Conservation (phyloP, 139 green algal genomes). For the Coccomyxa sp. region DNA sequence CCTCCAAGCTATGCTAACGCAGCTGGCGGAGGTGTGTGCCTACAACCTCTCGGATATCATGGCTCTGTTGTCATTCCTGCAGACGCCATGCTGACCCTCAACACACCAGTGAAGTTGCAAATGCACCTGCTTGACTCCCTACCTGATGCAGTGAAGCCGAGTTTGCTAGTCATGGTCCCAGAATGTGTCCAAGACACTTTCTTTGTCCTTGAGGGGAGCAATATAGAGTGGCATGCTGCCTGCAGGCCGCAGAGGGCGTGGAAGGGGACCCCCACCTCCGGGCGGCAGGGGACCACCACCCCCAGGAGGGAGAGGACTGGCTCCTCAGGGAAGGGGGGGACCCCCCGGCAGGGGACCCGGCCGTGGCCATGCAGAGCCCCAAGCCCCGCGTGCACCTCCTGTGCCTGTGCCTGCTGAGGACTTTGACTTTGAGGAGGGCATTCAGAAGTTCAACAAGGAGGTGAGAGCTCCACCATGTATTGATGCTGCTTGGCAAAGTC, state of each 20-base stretch:
- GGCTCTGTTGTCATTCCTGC: background rate
- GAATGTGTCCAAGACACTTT: background rate
- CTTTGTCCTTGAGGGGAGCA: background rate
- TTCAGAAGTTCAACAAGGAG: conserved; percentile 85
- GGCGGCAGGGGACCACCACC: background rate
- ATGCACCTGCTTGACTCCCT: background rate
- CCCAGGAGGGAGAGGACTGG: background rate
- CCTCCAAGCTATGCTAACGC: background rate
- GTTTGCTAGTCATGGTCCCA: too few species aligned
- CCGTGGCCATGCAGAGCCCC: background rate
- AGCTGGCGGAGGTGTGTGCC: background rate
- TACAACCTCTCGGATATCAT: background rate
- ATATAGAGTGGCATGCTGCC: background rate
- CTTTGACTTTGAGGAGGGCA: conserved; percentile 82
- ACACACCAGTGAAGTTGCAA: background rate
- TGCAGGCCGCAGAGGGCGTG: too few species aligned
- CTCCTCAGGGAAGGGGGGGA: background rate
- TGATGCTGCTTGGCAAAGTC: background rate
- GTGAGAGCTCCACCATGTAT: background rate
- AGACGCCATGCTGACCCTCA: background rate
- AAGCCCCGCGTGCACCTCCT: conserved; percentile 2
- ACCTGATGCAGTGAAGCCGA: too few species aligned
- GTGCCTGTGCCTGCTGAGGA: conserved; percentile 56
- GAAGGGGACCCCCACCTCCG: background rate
- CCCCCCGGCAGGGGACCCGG: background rate